These are phyloP conservation scores for Dryadomyces sulphureus DNA, from an alignment of 2,329 filamentous ascomycete genomes.

Conservation along the genomic window DNA sequence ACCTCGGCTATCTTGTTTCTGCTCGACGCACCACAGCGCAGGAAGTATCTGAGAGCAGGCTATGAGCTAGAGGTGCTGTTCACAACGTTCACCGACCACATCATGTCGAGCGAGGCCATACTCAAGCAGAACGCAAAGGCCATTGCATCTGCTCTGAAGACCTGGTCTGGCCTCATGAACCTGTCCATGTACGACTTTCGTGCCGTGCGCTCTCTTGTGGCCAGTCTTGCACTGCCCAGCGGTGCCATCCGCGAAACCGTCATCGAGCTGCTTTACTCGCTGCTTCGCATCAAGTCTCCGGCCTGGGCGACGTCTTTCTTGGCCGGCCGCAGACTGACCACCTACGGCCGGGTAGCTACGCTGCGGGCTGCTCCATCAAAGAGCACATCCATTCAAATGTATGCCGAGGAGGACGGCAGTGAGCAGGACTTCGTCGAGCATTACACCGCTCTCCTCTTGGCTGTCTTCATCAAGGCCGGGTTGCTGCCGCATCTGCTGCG, in stretches of 20 bases:
- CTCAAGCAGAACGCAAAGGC: slow-evolving; percentile 82
- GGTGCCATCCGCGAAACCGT: slow-evolving; percentile 55
- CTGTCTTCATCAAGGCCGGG: slow-evolving; percentile 70
- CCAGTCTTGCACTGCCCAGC: slow-evolving; percentile 45
- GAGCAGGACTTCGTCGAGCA: slow-evolving; percentile 84
- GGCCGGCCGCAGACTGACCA: slow-evolving; percentile 81
- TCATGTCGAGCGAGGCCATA: slow-evolving; percentile 40
- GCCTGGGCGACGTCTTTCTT: slow-evolving; percentile 94
- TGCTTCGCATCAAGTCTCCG: slow-evolving; percentile 78
- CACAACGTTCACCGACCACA: slow-evolving; percentile 80
- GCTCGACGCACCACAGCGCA: slow-evolving; percentile 66
- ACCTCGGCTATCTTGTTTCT: slow-evolving; percentile 80
- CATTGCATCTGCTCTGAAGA: slow-evolving; percentile 81
- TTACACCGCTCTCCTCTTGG: slow-evolving; percentile 78
- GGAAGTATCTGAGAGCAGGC: slow-evolving; percentile 72
- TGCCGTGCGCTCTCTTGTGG: slow-evolving; percentile 63
- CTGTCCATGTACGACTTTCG: slow-evolving; percentile 80
- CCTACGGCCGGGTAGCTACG: slow-evolving; percentile 86
- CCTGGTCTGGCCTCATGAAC: slow-evolving; percentile 83
- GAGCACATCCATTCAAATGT: slow-evolving; percentile 25
- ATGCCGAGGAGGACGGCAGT: slow-evolving; percentile 50
- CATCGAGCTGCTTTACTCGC: slow-evolving; percentile 68
- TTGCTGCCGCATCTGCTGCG: slow-evolving; percentile 48
- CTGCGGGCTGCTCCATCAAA: slow-evolving; percentile 48
- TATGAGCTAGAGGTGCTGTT: slow-evolving; percentile 84